Evolutionary conservation across 148 eudicot species (phyloP).

Genomic region (Chenopodium suecicum): DNA sequence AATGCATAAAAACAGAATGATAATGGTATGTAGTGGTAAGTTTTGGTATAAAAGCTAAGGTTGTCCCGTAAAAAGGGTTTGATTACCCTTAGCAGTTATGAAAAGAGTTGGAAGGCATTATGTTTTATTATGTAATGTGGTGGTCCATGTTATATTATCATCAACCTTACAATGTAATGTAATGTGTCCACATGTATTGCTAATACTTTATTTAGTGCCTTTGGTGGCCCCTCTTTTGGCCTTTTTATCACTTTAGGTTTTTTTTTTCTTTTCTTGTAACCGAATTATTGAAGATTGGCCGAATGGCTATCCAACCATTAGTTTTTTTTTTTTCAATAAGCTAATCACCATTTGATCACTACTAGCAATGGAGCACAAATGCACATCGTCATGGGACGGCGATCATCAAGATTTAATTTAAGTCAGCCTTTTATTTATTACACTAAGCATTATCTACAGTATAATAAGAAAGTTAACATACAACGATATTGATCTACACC

Average conservation of each 20-base stretch:
- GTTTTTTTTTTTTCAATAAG: background rate
- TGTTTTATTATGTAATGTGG: background rate
- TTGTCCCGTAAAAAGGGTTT: background rate
- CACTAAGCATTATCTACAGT: no score
- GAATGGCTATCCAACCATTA: background rate
- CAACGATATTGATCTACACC: no score
- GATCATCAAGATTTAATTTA: no score
- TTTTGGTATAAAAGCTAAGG: background rate
- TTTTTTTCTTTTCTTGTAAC: background rate
- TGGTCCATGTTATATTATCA: background rate
- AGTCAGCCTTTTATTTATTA: no score
- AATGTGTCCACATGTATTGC: conserved; percentile 1
- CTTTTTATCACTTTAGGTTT: background rate
- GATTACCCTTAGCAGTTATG: background rate
- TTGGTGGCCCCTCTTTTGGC: background rate
- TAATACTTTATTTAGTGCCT: conserved; percentile 3
- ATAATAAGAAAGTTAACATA: no score
- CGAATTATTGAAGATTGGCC: background rate
- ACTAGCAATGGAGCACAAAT: background rate
- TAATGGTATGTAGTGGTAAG: background rate
- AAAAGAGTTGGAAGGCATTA: background rate
- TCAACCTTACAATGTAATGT: background rate
- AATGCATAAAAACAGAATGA: background rate
- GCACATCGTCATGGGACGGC: no score
- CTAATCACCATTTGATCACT: background rate